Evolutionary conservation across 768 basidiomycete species (phyloP), one percentile per base, ranked within the genome.

Genomic region (Naganishia randhawae): DNA sequence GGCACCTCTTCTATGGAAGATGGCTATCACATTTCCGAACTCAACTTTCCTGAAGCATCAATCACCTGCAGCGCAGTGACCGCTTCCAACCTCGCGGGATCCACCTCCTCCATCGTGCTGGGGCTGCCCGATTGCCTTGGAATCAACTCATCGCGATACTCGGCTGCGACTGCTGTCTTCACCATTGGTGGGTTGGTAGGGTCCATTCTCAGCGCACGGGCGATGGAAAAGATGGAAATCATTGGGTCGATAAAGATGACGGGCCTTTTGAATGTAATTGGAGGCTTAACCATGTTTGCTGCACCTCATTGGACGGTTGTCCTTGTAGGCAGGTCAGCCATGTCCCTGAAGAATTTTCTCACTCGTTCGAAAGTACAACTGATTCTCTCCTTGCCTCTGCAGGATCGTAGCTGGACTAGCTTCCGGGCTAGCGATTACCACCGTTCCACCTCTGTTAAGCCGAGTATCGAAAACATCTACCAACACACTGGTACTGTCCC

Each of bases 21-120:
- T 81, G 93, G 92, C n/a, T 96, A 89, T 79, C 91, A 95, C 78
- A 90, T 92, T 48, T 90, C 92, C 1, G 88, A 88, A 17, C 85
- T 97, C 68, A 97, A 97, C 78, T 92, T 93, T 77, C 87, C 94
- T 29, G 87, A 91, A 75, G 85, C 84, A 5, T 76, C 88, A 50
- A 76, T 93, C 66, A 91, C 89, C 3, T 95, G 92, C 81, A 65
- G 65, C 13, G 67, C 31, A 27, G 62, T 61, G 0, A 78, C 63
- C 52, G 57, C 14, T 70, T 66, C 70, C 4, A 33, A 69, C 48
- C 31, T 50, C 33, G 55, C 55, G 62, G 45, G n/a, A 48, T 22
- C 51, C 0, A 11, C 17, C 33, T 27, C 22, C 37, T 35, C 51
- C 4, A 22, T 39, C 3, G 3, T 39, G n/a, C 2, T 2, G 19